These are phyloP conservation scores for Fusarium sp. DNA, from an alignment of 2,329 filamentous ascomycete genomes.

Conservation along the genomic window DNA sequence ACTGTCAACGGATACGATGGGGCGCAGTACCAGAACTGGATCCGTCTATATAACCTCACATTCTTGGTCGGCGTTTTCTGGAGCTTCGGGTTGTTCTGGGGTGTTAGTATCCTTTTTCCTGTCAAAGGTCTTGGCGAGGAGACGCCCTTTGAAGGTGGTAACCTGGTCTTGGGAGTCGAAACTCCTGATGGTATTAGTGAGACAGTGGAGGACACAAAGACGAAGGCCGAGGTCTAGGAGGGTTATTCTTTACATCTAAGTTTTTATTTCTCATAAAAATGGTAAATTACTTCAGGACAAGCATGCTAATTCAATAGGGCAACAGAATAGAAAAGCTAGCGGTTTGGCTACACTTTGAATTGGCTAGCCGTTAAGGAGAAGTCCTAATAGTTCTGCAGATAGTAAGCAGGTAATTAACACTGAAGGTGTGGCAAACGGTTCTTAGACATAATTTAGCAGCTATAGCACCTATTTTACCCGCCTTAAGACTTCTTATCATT, in stretches of 20 bases:
- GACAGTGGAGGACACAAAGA: background rate
- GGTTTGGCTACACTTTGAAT: no score
- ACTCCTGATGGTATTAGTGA: conserved; percentile 4
- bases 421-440: no score
- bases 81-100: conserved; percentile 30
- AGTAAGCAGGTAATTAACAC: no score
- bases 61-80: conserved; percentile 31
- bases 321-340: no score
- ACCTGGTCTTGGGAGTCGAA: conserved; percentile 20
- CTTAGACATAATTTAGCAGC: no score
- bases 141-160: conserved; percentile 19
- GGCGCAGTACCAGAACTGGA: conserved; percentile 14
- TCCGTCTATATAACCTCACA: conserved; percentile 31
- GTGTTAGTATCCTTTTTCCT: conserved; percentile 24
- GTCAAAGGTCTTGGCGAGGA: conserved; percentile 26
- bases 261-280: no score
- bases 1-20: conserved; percentile 24
- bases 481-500: no score
- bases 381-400: no score
- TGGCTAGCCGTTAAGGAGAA: no score
- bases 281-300: no score
- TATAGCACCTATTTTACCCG: no score
- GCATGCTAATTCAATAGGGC: no score
- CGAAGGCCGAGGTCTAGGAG: conserved; percentile 6
- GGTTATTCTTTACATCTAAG: background rate